Percentiles rank a stretch among this genome's conserved stretches.
Evolutionary conservation across 495 filamentous ascomycete species (phyloP).

Genomic region (Daldinia decipiens): DNA sequence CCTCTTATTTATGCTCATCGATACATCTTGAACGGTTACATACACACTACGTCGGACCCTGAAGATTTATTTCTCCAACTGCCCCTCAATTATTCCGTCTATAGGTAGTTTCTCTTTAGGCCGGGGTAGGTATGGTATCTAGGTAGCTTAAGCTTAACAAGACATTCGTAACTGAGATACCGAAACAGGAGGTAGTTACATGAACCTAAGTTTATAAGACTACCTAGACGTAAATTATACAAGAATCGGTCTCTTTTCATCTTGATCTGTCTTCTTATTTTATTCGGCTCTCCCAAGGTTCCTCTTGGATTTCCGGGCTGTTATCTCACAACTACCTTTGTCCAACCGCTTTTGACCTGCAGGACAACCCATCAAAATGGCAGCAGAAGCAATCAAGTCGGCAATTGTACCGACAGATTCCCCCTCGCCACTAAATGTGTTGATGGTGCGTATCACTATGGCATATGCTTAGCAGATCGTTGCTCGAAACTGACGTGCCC

Average conservation of each 20-base stretch:
- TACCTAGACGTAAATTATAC: conserved; percentile 14
- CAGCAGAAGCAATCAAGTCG: conserved; percentile 34
- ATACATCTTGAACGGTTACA: too few species aligned
- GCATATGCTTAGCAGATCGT: conserved; percentile 4
- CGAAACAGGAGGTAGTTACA: neutral
- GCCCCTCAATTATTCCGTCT: conserved; percentile 54
- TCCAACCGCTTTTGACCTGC: neutral
- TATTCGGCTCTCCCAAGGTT: neutral
- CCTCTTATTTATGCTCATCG: too few species aligned
- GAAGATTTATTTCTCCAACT: conserved; percentile 35
- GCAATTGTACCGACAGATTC: conserved; percentile 31
- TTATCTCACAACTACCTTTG: neutral
- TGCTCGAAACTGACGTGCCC: conserved; percentile 36
- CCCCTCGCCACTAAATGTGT: conserved; percentile 74
- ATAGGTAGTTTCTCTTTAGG: conserved; percentile 30
- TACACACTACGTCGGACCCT: neutral
- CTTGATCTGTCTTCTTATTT: neutral
- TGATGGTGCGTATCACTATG: conserved; percentile 72
- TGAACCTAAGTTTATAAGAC: conserved; percentile 1
- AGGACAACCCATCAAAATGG: conserved; percentile 20
- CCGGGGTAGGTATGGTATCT: conserved; percentile 16
- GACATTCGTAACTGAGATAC: neutral
- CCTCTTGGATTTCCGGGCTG: neutral
- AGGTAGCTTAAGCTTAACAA: conserved; percentile 19
- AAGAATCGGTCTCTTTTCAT: neutral